Evolutionary conservation across 768 basidiomycete species (phyloP).

Genomic region (Podaxis mareebaensis): DNA sequence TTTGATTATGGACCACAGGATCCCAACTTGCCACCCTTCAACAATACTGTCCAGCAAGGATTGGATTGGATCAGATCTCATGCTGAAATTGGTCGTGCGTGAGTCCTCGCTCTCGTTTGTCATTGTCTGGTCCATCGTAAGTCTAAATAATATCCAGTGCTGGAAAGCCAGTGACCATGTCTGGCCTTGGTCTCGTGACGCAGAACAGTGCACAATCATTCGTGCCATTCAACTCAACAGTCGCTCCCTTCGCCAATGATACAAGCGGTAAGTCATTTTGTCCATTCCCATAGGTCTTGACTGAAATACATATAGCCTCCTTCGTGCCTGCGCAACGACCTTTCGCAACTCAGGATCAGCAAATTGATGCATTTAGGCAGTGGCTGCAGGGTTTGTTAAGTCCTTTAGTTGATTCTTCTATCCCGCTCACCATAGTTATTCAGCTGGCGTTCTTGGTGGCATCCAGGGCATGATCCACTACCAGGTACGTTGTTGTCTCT

Average conservation of each 20-base stretch:
- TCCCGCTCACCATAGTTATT: background rate
- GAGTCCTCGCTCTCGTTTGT: constrained; percentile 20
- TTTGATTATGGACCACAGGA: constrained; percentile 50
- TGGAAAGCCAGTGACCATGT: constrained; percentile 54
- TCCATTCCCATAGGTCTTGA: background rate
- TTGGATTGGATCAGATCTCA: constrained; percentile 57
- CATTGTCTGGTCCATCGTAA: background rate
- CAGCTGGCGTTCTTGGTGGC: constrained; percentile 43
- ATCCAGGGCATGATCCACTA: constrained; percentile 49
- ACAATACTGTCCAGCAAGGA: constrained; percentile 53
- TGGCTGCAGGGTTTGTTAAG: constrained; percentile 49
- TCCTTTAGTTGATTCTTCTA: background rate
- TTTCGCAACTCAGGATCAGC: constrained; percentile 53
- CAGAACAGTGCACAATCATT: constrained; percentile 51
- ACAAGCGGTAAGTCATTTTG: constrained; percentile 15
- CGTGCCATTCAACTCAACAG: constrained; percentile 60
- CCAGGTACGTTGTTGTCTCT: constrained; percentile 32
- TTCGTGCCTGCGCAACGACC: constrained; percentile 26
- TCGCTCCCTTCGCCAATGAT: constrained; percentile 41
- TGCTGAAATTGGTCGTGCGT: constrained; percentile 45
- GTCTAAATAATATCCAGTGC: constrained; percentile 37
- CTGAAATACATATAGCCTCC: constrained; percentile 1
- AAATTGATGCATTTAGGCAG: constrained; percentile 50
- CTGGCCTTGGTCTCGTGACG: constrained; percentile 65
- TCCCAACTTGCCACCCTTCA: constrained; percentile 49